Base-by-base conservation (phyloP, 2,329 filamentous ascomycete genomes). In the Periconia sp. region DNA sequence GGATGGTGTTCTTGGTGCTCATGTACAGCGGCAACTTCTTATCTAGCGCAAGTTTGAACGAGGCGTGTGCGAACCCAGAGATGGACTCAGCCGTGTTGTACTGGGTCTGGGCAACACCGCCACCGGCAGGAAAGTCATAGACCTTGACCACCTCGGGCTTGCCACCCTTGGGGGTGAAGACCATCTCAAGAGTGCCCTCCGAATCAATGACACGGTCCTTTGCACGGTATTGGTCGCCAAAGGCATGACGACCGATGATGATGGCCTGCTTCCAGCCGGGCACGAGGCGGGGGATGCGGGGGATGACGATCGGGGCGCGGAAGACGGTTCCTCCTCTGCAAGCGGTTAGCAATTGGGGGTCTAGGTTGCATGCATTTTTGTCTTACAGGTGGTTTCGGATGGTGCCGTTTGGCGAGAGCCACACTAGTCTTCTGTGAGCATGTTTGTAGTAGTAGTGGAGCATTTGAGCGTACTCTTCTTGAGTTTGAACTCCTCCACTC, bases 1-100 rank as follows among this genome's bases (percentile, higher is more conserved):
- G 79, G 63, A 99, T 99, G 61, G 94, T 99, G 82, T 97, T 97
- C 87, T 99, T 99, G 75, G 94, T 99, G 82, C 90, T 96, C 92
- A 97, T 95, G 81, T 97, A 99, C 65, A 99, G 80, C n/a, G 94
- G 94, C 57, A 95, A 79, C 53, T 79, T 79, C 83, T 96, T 94
- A 73, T 84, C 80, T 32, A 97, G 77, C 23, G 94, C 92, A 58
- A 96, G 84, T 85, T 96, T 95, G 85, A 99, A 97, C 59, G 86
- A 92, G 52, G 94, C 88, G 70, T 97, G 94, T 43, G 94, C 94
- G 66, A 99, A 99, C 50, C 94, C 94, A 41, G 80, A 78, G 73
- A 99, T 99, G 68, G 88, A 94, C 72, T 96, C 94, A 65, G 94
- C 86, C 18, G 94, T 97, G 83, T 99, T 99, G 82, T 97, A 99